Base-by-base conservation (phyloP, 192 early-diverging fungal species). In the Entomortierella lignicola region DNA sequence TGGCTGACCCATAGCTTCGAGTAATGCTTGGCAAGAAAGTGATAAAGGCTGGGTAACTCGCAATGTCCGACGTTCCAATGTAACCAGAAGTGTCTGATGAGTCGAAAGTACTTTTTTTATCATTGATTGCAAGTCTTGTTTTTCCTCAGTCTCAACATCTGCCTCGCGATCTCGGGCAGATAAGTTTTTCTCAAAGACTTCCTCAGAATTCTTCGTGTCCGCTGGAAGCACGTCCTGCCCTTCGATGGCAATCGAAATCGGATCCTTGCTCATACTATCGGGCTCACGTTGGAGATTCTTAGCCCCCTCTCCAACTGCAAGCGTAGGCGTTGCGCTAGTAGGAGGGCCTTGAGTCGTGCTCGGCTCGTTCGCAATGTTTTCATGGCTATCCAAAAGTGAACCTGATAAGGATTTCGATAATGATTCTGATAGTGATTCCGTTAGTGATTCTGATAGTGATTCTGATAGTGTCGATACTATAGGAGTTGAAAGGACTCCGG, bases 1-100 rank as follows among this genome's bases (percentile, higher is more conserved):
- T 1, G 85, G 82, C 58, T 84, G 83, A 0, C 91, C 91, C 63
- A 89, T 58, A 10, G 86, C 66, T 1, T 13, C 20, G 13, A 92
- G 51, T 21, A 92, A 84, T 23, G 64, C 29, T 51, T 70, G 69
- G 52, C 88, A 89, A 10, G 90, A 82, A 2, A 63, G 44, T 8
- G 83, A 60, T 60, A 89, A 72, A 8, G 75, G 51, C 0, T 72
- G 44, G 10, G 88, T 89, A n/a, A 94, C 70, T 2, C 72, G 61
- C 47, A 86, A 65, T 21, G 81, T 66, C 25, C 90, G 88, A 11
- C 89, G 86, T 18, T 79, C 81, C 61, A 89, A 66, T 29, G 75
- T 66, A n/a, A 52, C 29, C 6, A 79, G 60, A 1, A 79, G 32
- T 8, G 55, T 53, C 17, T 65, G 55, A 32, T 79, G 75, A 1